Base-by-base conservation (phyloP, 306 rosid species). In the Begonia masoniana region DNA sequence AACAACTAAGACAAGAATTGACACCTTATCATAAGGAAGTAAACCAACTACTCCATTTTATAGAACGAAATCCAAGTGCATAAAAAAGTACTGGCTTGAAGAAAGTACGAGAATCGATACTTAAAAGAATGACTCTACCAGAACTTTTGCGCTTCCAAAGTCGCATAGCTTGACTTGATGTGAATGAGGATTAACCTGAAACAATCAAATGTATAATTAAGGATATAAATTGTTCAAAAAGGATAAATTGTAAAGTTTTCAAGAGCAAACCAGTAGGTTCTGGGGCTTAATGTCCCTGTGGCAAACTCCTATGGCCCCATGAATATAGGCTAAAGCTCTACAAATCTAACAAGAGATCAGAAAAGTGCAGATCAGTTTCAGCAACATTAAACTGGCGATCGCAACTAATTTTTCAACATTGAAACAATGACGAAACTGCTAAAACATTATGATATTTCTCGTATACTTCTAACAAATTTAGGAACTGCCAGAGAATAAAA, bases 101-200 rank as follows among this genome's bases (percentile, higher is more conserved):
- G 35, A 35, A 51, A 17, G 10, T 21, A 26, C 5, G 15, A 57
- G 54, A 63, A 42, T 43, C 12, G 13, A 19, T 24, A 35, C 14
- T 43, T 21, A 13, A 59, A 21, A 57, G 52, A 57, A 58, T 50
- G 24, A 62, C 51, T 58, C 58, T 73, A 82, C 92, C 86, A 82
- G 80, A 58, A 78, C 86, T 82, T 82, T 82, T 35, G 92, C 86
- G 74, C 92, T 82, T 69, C 92, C 85, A 71, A 82, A 82, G 61
- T 82, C 85, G 17, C 84, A 78, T 36, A 78, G 68, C 68, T 78
- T 78, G 59, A 78, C 80, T 51, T 78, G 80, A 62, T 78, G 92
- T 41, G 92, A 78, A 55, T 82, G 81, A 15, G 81, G 86, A 71
- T 82, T 82, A 49, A 78, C 92, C 92, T 71, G 71, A 62, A 65